Evolutionary conservation across 1,284 basidiomycete species (phyloP).

Genomic region (Mrakiaceae sp.): DNA sequence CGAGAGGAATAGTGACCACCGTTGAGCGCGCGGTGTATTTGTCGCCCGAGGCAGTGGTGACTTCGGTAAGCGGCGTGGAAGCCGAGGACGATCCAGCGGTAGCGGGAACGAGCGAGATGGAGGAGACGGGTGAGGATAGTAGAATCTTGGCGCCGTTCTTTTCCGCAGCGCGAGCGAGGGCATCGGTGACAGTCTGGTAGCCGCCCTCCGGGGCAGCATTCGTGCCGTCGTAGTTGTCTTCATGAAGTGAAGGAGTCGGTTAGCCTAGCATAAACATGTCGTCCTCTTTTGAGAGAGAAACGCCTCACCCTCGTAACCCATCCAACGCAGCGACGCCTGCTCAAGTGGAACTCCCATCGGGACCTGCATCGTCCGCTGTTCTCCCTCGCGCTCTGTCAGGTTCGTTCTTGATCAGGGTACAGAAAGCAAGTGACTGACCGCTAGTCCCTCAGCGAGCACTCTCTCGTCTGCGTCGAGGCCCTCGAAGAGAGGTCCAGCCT

Average conservation of each 20-base stretch:
- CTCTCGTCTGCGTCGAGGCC: conserved; percentile 17
- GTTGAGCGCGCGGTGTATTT: conserved; percentile 29
- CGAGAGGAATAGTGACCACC: conserved; percentile 37
- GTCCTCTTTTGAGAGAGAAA: no score
- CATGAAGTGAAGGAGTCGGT: not conserved
- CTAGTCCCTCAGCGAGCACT: conserved; percentile 29
- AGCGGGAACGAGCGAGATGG: not conserved
- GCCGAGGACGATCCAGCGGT: not conserved
- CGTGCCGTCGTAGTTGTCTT: conserved; percentile 36
- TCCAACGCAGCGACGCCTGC: conserved; percentile 32
- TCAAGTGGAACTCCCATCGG: conserved; percentile 39
- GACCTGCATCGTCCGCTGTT: conserved; percentile 35
- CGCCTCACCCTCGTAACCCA: conserved; percentile 34
- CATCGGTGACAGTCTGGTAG: conserved; percentile 31
- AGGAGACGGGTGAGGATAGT: conserved; percentile 17
- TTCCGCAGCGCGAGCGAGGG: conserved; percentile 31
- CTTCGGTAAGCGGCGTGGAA: not conserved
- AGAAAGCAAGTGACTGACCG: conserved; percentile 11
- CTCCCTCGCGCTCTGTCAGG: no score
- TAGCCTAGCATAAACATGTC: not conserved
- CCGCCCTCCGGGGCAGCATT: conserved; percentile 42
- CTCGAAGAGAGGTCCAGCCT: conserved; percentile 5
- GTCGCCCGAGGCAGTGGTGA: conserved; percentile 11
- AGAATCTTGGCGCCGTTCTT: conserved; percentile 31
- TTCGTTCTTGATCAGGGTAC: no score